Percentiles rank a stretch among this genome's conserved stretches.
These are phyloP conservation scores for Nigrospora osmanthi DNA, from an alignment of 2,329 filamentous ascomycete species.

Conservation along the genomic window DNA sequence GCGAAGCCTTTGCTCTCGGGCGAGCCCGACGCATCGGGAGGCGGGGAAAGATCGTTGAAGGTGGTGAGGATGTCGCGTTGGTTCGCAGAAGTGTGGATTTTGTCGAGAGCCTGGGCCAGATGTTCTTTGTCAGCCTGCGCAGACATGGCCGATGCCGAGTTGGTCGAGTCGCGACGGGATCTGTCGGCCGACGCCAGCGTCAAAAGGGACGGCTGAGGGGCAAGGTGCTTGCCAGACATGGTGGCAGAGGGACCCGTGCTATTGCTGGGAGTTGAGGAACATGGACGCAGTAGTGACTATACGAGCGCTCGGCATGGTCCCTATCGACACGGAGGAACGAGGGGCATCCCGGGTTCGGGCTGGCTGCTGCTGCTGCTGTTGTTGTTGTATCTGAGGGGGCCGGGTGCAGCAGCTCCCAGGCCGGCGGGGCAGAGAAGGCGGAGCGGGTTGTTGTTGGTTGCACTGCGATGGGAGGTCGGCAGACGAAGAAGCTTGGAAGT, in stretches of 20 bases:
- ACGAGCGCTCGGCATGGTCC: not conserved
- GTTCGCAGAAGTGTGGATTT: slow-evolving; percentile 84
- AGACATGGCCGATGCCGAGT: slow-evolving; percentile 36
- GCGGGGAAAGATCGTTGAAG: slow-evolving; percentile 84
- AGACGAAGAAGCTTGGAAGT: too few species aligned
- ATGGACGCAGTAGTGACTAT: not conserved
- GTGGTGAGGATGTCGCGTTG: slow-evolving; percentile 79
- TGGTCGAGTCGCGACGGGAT: slow-evolving; percentile 29
- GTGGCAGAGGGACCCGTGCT: slow-evolving; percentile 3
- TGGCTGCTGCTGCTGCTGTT: too few species aligned
- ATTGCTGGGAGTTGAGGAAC: not conserved
- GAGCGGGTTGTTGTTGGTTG: too few species aligned
- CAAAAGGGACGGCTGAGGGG: slow-evolving; percentile 27
- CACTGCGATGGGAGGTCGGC: too few species aligned
- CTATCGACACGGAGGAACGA: too few species aligned
- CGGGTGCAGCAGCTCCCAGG: too few species aligned
- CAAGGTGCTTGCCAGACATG: slow-evolving; percentile 22
- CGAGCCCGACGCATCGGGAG: slow-evolving; percentile 48
- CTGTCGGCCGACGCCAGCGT: slow-evolving; percentile 18
- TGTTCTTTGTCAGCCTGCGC: slow-evolving; percentile 62
- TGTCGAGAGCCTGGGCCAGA: slow-evolving; percentile 69
- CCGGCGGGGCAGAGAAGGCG: too few species aligned
- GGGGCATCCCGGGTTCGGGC: too few species aligned
- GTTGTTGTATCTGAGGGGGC: too few species aligned
- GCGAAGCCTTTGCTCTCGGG: slow-evolving; percentile 63